A percentile compares a stretch with the other conserved stretches of the same genome.
Conservation (phyloP, 108 stramenopile species). For the Nannochloropsis gaditana region DNA sequence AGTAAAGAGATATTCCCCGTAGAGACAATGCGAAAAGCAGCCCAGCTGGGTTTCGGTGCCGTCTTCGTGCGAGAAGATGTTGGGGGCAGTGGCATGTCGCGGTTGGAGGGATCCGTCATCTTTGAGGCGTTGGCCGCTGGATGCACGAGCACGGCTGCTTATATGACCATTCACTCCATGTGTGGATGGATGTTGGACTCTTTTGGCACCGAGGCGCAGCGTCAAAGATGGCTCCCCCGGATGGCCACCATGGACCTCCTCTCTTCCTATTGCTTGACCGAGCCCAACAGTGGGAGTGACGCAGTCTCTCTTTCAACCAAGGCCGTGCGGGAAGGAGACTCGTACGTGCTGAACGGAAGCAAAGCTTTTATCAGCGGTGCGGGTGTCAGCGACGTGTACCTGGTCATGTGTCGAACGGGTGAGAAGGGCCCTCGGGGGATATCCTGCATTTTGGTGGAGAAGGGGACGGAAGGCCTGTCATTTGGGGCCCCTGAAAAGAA, state of each 20-base stretch:
- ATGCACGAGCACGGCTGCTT: constrained; percentile 49
- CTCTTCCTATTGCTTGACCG: constrained; percentile 51
- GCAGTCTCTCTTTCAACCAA: constrained; percentile 42
- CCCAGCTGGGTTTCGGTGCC: constrained; percentile 44
- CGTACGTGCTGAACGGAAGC: constrained; percentile 58
- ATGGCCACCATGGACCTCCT: constrained; percentile 45
- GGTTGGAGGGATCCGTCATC: constrained; percentile 37
- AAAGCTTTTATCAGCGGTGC: constrained; percentile 57
- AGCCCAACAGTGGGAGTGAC: constrained; percentile 44
- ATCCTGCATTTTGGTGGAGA: constrained; percentile 44
- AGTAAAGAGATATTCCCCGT: constrained; percentile 43
- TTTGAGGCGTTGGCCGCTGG: constrained; percentile 50
- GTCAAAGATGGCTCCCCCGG: constrained; percentile 32
- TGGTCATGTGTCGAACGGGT: constrained; percentile 54
- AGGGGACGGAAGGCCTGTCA: constrained; percentile 46
- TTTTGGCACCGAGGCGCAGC: constrained; percentile 45
- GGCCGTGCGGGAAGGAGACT: constrained; percentile 47
- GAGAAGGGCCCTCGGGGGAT: constrained; percentile 45
- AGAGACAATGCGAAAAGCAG: constrained; percentile 40
- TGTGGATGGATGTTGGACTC: constrained; percentile 49
- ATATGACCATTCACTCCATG: constrained; percentile 57
- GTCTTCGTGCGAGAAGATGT: constrained; percentile 39
- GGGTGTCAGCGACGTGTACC: constrained; percentile 45
- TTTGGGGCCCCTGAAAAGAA: constrained; percentile 55
- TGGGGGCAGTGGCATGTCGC: constrained; percentile 45